Base-by-base conservation (phyloP, 768 basidiomycete genomes). In the Sarcodon aspratus region DNA sequence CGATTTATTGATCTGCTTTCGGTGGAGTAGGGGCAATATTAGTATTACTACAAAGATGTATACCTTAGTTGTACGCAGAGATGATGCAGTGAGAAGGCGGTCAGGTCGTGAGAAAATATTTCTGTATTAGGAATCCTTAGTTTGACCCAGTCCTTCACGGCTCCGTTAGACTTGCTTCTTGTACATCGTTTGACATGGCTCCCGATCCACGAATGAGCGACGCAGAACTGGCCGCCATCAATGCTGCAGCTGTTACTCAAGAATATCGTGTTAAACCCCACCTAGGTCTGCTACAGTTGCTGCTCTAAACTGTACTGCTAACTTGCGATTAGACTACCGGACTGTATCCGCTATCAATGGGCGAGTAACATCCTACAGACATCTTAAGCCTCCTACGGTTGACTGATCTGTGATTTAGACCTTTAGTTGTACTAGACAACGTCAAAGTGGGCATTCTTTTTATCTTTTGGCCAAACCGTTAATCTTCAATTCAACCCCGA, bases 321-420 rank as follows among this genome's bases (percentile, higher is more conserved):
- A 33, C 31, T 33, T 45, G 37, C 51, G 43, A 55, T 27, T 62
- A 94, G 93, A 97, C 68, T 97, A 97, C 70, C 79, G 91, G 54
- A 97, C 94, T n/a, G 96, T 99, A 46, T 92, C 93, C 59, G 95
- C 93, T 53, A 86, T 98, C 69, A 98, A 98, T 61, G 96, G 95
- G 93, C 88, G 61, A 69, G 79, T 66, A 31, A 33, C 44, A 21
- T 46, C 49, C 48, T 44, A 52, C 48, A 47, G 51, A 43, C 33
- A 21, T 21, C n/a, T 33, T 9, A 17, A n/a, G 15, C 9, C 6
- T 3, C 17, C 10, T 12, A 47, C 11, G 15, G 21, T 45, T 34
- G 35, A 43, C 48, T 54, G 48, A 52, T 43, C 33, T 31, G 44
- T 17, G 49, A n/a, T 33, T 38, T 57, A 94, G 95, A 42, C 96